phyloP scores from a whole-genome alignment of 352 stramenopile species.

The Globisporangium uncinulatum region DNA sequence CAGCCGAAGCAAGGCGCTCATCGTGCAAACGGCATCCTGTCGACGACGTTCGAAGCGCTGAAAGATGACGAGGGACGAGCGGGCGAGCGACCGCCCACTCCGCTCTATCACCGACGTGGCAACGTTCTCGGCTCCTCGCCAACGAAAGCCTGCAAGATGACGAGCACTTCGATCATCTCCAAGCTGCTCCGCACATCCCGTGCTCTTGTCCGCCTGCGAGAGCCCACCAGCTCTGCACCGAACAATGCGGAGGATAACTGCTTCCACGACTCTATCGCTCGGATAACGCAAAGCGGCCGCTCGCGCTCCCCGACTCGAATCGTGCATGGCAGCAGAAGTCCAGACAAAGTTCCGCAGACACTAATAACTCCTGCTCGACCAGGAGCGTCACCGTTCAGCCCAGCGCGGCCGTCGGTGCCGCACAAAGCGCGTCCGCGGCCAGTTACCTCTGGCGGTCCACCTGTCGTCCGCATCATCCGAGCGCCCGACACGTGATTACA shows the following conservation, averaged over 20 bases:
- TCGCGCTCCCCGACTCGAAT: slow-evolving; percentile 10
- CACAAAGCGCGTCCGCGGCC: slow-evolving; percentile 18
- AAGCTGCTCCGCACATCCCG: slow-evolving; percentile 47
- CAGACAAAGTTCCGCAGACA: background rate
- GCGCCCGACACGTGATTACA: slow-evolving; percentile 16
- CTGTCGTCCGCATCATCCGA: slow-evolving; percentile 39
- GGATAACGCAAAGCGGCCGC: background rate
- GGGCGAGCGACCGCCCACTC: slow-evolving; percentile 19
- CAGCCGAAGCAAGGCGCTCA: slow-evolving; percentile 7
- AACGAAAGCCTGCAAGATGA: slow-evolving; percentile 59
- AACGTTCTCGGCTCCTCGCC: slow-evolving; percentile 41
- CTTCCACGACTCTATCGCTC: background rate
- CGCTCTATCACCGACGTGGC: slow-evolving; percentile 42
- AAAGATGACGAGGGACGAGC: slow-evolving; percentile 38
- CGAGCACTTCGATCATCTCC: slow-evolving; percentile 54
- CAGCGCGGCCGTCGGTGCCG: slow-evolving; percentile 4
- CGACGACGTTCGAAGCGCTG: slow-evolving; percentile 41
- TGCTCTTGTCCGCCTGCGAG: slow-evolving; percentile 19
- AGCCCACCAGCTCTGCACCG: slow-evolving; percentile 2
- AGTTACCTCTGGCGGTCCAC: slow-evolving; percentile 33
- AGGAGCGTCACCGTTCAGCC: background rate
- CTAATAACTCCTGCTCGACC: background rate
- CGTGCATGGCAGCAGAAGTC: slow-evolving; percentile 11
- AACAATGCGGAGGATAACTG: background rate
- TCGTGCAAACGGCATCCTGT: slow-evolving; percentile 29